Conservation (phyloP, 768 basidiomycete genomes). For the Boletus fagicola region DNA sequence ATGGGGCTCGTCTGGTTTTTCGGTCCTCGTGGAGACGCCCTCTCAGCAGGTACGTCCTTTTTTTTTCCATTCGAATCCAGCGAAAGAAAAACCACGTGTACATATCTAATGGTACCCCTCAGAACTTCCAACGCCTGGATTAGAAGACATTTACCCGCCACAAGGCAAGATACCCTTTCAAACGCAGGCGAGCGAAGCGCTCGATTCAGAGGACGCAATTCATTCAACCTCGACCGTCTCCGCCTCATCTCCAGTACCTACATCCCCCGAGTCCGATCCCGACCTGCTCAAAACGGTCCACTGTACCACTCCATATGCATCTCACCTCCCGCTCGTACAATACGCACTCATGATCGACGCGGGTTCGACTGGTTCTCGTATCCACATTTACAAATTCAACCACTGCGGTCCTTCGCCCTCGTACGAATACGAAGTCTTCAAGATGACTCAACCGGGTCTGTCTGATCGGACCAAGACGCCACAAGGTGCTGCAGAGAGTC, state of each 20-base stretch:
- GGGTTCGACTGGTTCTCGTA: slow-evolving; percentile 94
- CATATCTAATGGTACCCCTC: not conserved
- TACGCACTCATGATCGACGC: slow-evolving; percentile 98
- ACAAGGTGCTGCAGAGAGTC: slow-evolving; percentile 67
- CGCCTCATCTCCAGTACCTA: slow-evolving; percentile 30
- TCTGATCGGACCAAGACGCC: slow-evolving; percentile 61
- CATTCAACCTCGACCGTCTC: slow-evolving; percentile 2
- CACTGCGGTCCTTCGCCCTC: slow-evolving; percentile 72
- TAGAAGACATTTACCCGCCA: slow-evolving; percentile 28
- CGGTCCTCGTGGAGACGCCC: slow-evolving; percentile 41
- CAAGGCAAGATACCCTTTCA: slow-evolving; percentile 14
- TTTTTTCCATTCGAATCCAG: not conserved
- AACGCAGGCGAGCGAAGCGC: not conserved
- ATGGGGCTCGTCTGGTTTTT: slow-evolving; percentile 66
- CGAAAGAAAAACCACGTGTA: not conserved
- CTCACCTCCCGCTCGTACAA: slow-evolving; percentile 64
- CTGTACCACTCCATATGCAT: slow-evolving; percentile 58
- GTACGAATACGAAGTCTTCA: slow-evolving; percentile 94
- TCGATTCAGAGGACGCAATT: not conserved
- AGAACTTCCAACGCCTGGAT: slow-evolving; percentile 19
- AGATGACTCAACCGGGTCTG: slow-evolving; percentile 76
- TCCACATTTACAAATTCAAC: slow-evolving; percentile 99
- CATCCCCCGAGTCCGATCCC: slow-evolving; percentile 69
- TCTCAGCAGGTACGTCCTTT: slow-evolving; percentile 19
- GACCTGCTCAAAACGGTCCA: slow-evolving; percentile 70